phyloP scores from a whole-genome alignment of 2,329 filamentous ascomycete species.

The Fusarium tuaranense region DNA sequence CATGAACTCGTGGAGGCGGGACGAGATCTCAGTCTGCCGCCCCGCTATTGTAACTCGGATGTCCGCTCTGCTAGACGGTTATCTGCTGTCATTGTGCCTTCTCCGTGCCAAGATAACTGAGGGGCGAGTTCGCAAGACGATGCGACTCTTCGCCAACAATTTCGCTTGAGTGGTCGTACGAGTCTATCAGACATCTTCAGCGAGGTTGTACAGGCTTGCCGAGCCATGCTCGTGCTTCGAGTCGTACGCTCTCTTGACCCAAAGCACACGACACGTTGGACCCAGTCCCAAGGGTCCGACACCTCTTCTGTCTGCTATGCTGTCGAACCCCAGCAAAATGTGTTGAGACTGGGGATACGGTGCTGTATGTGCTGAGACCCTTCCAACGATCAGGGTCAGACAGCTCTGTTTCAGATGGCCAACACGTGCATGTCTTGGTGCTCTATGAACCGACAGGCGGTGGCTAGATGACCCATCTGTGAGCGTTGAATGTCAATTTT shows the following conservation, averaged over 20 bases:
- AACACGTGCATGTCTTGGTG: conserved; percentile 37
- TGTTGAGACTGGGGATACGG: conserved; percentile 15
- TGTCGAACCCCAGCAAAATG: conserved; percentile 13
- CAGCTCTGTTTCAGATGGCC: conserved; percentile 21
- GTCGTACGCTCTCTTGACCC: conserved; percentile 17
- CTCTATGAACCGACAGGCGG: neutral
- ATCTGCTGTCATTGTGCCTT: conserved; percentile 8
- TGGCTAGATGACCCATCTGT: conserved; percentile 3
- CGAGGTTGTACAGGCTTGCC: conserved; percentile 29
- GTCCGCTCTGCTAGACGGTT: conserved; percentile 3
- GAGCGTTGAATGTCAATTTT: conserved; percentile 4
- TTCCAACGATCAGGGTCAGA: conserved; percentile 25
- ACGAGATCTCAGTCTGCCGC: conserved; percentile 24
- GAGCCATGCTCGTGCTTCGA: conserved; percentile 24
- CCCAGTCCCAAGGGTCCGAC: conserved; percentile 9
- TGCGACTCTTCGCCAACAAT: conserved; percentile 33
- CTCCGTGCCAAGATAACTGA: conserved; percentile 1
- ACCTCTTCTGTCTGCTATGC: conserved; percentile 2
- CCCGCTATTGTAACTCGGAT: conserved; percentile 27
- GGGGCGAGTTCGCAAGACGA: conserved; percentile 17
- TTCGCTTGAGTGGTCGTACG: conserved; percentile 42
- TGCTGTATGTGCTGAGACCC: conserved; percentile 21
- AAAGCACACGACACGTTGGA: conserved; percentile 16
- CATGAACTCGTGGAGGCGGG: conserved; percentile 31
- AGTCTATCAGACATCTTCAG: conserved; percentile 36